Evolutionary conservation across 768 basidiomycete genomes (phyloP).

Genomic region (Boletus sp.): DNA sequence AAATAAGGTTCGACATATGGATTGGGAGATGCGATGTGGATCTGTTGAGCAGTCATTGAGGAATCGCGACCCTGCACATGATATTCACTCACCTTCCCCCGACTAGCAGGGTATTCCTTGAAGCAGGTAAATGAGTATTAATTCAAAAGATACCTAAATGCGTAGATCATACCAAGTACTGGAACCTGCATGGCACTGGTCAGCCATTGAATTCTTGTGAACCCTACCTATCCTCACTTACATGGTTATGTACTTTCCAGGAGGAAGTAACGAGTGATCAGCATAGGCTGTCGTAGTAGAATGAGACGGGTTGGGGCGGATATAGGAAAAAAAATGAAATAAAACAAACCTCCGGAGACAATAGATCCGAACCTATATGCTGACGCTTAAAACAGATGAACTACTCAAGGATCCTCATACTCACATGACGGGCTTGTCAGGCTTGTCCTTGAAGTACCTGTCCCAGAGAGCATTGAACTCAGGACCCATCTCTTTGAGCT

Average conservation of each 20-base stretch:
- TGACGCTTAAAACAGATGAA: not conserved
- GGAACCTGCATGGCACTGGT: slow-evolving; percentile 39
- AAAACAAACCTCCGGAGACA: slow-evolving; percentile 50
- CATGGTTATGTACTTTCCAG: slow-evolving; percentile 71
- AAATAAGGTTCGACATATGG: slow-evolving; percentile 64
- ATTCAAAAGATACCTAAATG: not conserved
- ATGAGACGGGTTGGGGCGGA: not conserved
- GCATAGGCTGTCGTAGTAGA: slow-evolving; percentile 47
- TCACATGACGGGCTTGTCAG: slow-evolving; percentile 73
- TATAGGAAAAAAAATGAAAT: not conserved
- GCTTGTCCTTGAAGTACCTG: slow-evolving; percentile 74
- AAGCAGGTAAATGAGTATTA: not conserved
- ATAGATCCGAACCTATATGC: slow-evolving; percentile 56
- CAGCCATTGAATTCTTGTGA: slow-evolving; percentile 22
- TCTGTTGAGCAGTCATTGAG: slow-evolving; percentile 33
- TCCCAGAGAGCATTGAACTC: slow-evolving; percentile 70
- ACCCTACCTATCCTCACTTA: slow-evolving; percentile 21
- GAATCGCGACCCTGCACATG: no score
- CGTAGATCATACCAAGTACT: slow-evolving; percentile 43
- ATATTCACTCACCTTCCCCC: slow-evolving; percentile 50
- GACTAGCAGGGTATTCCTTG: slow-evolving; percentile 65
- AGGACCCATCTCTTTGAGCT: slow-evolving; percentile 75
- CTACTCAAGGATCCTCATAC: slow-evolving; percentile 7
- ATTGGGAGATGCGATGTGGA: slow-evolving; percentile 57
- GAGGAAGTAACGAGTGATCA: slow-evolving; percentile 66